Conservation (phyloP, 768 basidiomycete species). For the Kwoniella bestiolae region DNA sequence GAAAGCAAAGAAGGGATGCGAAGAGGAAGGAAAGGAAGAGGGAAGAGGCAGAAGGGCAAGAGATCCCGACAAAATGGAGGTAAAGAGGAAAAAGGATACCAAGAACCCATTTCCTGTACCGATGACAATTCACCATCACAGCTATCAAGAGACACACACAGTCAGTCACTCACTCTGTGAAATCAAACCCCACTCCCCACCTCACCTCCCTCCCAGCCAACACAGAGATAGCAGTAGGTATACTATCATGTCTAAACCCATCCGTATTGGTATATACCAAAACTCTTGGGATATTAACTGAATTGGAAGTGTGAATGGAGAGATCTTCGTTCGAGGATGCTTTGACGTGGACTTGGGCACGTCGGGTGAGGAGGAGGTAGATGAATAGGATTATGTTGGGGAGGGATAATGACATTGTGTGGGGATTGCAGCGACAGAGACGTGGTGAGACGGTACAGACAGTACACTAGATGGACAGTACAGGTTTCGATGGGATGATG, state of each 20-base stretch:
- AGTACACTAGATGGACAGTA: too few relatives aligned
- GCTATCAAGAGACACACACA: neutral
- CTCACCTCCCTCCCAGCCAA: constrained; percentile 50
- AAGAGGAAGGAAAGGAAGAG: neutral
- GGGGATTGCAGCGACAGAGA: too few relatives aligned
- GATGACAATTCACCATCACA: too few relatives aligned
- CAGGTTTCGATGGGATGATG: too few relatives aligned
- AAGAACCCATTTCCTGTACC: too few relatives aligned
- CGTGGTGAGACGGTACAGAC: neutral
- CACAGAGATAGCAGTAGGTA: constrained; percentile 69
- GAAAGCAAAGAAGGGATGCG: too few relatives aligned
- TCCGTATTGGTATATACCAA: constrained; percentile 69
- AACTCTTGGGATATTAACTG: constrained; percentile 46
- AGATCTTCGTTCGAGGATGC: neutral
- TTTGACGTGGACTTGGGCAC: neutral
- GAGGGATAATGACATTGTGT: neutral
- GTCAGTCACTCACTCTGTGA: constrained; percentile 62
- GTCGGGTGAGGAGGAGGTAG: neutral
- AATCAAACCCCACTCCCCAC: constrained; percentile 62
- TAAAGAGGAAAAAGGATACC: too few relatives aligned
- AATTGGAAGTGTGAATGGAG: neutral
- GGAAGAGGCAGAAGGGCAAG: too few relatives aligned
- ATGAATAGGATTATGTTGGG: neutral
- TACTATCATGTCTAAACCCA: constrained; percentile 73
- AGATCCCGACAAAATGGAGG: too few relatives aligned